Evolutionary conservation across 1,284 basidiomycete species (phyloP).

Genomic region (Apiotrichum montevideense): DNA sequence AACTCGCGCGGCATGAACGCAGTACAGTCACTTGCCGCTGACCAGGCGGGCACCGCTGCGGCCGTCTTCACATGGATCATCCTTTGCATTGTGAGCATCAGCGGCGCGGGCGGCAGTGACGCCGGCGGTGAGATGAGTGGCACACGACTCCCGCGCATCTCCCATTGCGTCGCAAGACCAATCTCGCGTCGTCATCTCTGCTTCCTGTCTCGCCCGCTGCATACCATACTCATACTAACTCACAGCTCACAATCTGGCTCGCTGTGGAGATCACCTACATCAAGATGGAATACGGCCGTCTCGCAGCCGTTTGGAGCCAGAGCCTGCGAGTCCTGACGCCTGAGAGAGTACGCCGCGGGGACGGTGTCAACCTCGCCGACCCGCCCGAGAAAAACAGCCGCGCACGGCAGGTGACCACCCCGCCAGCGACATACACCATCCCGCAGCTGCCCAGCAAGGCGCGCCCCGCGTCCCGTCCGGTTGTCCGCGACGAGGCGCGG

Average conservation of each 20-base stretch:
- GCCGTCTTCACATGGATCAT: not conserved
- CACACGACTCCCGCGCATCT: too few relatives aligned
- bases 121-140: too few relatives aligned
- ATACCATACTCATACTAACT: not conserved
- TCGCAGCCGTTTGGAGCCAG: not conserved
- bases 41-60: not conserved
- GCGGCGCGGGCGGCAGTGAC: too few relatives aligned
- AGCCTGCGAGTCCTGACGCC: not conserved
- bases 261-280: not conserved
- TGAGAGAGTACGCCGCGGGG: not conserved
- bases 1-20: not conserved
- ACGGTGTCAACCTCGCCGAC: not conserved
- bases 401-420: too few relatives aligned
- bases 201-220: too few relatives aligned
- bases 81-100: not conserved
- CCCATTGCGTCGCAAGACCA: too few relatives aligned
- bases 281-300: not conserved
- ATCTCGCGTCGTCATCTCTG: too few relatives aligned
- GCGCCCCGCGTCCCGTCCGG: too few relatives aligned
- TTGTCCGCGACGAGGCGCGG: not conserved
- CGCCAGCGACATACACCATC: too few relatives aligned
- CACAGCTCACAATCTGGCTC: not conserved
- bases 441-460: too few relatives aligned
- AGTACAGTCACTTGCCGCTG: too few relatives aligned
- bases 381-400: not conserved